Percentiles rank a stretch among this genome's conserved stretches.
phyloP scores from a whole-genome alignment of 1,284 basidiomycete genomes.

The Cryptococcus floricola region DNA sequence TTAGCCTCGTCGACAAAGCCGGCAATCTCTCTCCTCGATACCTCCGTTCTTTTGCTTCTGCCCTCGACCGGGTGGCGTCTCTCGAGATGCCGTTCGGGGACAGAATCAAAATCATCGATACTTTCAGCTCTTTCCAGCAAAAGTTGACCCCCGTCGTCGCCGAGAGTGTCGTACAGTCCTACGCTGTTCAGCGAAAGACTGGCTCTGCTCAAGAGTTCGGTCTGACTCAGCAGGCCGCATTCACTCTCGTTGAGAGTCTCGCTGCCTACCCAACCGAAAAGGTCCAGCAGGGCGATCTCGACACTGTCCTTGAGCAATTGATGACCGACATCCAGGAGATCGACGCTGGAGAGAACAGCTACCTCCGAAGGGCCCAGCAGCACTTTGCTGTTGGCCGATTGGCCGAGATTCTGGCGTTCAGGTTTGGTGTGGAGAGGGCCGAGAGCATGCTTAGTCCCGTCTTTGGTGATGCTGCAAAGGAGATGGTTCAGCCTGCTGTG shows the following conservation, averaged over 20 bases:
- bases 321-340: constrained; percentile 50
- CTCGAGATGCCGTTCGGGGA: constrained; percentile 1
- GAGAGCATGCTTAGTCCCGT: constrained; percentile 16
- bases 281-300: constrained; percentile 22
- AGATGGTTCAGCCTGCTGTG: constrained; percentile 13
- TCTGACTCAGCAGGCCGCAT: neutral
- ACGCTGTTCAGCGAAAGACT: constrained; percentile 1
- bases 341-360: neutral
- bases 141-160: constrained; percentile 9
- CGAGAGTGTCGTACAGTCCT: constrained; percentile 20
- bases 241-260: constrained; percentile 55
- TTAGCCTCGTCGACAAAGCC: neutral
- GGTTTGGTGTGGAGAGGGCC: constrained; percentile 43
- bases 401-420: constrained; percentile 11
- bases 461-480: constrained; percentile 19
- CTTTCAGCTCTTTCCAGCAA: constrained; percentile 12
- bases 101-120: constrained; percentile 15
- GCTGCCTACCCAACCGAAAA: constrained; percentile 62
- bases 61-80: neutral
- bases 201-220: constrained; percentile 3
- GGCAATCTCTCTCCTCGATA: neutral
- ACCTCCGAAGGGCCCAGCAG: neutral
- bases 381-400: constrained; percentile 47
- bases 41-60: neutral
- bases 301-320: constrained; percentile 54